Percentiles rank a stretch among this genome's conserved stretches.
These are phyloP conservation scores for Exutisphaerella laricina DNA, from an alignment of 2,329 filamentous ascomycete species.

Conservation along the genomic window DNA sequence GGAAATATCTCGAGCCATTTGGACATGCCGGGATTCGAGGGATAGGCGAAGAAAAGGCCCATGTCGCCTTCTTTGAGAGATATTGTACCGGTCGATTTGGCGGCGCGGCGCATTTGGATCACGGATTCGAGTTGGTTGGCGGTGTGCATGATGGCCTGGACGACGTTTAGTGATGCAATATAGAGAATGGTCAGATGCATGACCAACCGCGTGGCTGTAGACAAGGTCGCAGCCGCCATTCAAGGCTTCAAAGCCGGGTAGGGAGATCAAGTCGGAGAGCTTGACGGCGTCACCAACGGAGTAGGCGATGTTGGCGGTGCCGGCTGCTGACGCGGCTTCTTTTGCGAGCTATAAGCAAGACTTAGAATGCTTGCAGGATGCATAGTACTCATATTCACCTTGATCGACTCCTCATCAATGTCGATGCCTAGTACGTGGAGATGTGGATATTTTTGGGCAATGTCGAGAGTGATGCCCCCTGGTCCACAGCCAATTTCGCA, in stretches of 20 bases:
- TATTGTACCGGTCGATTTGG: slow-evolving; percentile 6
- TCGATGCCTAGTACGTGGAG: slow-evolving; percentile 12
- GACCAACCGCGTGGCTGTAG: slow-evolving; percentile 10
- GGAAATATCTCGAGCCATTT: slow-evolving; percentile 11
- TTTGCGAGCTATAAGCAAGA: slow-evolving; percentile 5
- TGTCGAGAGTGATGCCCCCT: slow-evolving; percentile 13
- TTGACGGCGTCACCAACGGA: slow-evolving; percentile 11
- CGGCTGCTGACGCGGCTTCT: slow-evolving; percentile 4
- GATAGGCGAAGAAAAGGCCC: slow-evolving; percentile 14
- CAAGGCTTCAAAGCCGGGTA: slow-evolving; percentile 5
- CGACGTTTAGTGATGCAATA: no score
- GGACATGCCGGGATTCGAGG: slow-evolving; percentile 7
- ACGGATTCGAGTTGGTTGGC: slow-evolving; percentile 4
- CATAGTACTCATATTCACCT: slow-evolving; percentile 3
- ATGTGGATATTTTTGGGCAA: slow-evolving; percentile 11
- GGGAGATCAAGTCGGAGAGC: not conserved
- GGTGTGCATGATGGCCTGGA: slow-evolving; percentile 14
- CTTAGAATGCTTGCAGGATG: not conserved
- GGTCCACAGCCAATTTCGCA: slow-evolving; percentile 15
- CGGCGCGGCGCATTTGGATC: slow-evolving; percentile 5
- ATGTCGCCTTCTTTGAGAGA: slow-evolving; percentile 12
- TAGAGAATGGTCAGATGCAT: no score
- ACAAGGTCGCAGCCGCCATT: slow-evolving; percentile 9
- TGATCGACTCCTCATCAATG: slow-evolving; percentile 13
- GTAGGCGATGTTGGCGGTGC: slow-evolving; percentile 6